Conservation (phyloP, 371 early-diverging fungal genomes). For the Circinella minor region DNA sequence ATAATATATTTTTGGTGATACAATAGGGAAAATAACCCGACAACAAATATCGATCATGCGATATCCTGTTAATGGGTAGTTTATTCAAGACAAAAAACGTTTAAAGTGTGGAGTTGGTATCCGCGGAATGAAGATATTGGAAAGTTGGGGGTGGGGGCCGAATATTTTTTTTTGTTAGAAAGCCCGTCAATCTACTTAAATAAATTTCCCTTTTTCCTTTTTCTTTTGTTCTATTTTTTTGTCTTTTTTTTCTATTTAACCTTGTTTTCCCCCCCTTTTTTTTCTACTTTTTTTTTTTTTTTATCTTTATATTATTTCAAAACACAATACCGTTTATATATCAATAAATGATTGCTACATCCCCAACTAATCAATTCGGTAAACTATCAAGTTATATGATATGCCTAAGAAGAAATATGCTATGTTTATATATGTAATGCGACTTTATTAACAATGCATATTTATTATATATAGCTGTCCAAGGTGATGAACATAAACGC, state of each 20-base stretch:
- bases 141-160: no score
- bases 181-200: not conserved
- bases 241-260: not conserved
- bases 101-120: not conserved
- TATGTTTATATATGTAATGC: not conserved
- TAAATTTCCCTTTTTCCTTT: not conserved
- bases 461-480: not conserved
- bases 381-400: not conserved
- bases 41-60: no score
- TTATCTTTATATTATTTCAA: no score
- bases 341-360: slow-evolving; percentile 6
- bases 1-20: no score
- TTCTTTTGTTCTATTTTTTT: not conserved
- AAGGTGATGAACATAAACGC: slow-evolving; percentile 3
- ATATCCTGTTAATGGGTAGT: no score
- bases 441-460: no score
- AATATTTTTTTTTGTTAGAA: not conserved
- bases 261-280: slow-evolving; percentile 1
- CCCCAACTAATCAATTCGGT: not conserved
- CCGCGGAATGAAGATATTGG: not conserved
- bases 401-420: not conserved
- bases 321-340: not conserved
- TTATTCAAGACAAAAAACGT: no score
- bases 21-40: no score
- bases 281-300: not conserved